Evolutionary conservation across 2,329 filamentous ascomycete species (phyloP).

Genomic region (Nigrospora oryzae): DNA sequence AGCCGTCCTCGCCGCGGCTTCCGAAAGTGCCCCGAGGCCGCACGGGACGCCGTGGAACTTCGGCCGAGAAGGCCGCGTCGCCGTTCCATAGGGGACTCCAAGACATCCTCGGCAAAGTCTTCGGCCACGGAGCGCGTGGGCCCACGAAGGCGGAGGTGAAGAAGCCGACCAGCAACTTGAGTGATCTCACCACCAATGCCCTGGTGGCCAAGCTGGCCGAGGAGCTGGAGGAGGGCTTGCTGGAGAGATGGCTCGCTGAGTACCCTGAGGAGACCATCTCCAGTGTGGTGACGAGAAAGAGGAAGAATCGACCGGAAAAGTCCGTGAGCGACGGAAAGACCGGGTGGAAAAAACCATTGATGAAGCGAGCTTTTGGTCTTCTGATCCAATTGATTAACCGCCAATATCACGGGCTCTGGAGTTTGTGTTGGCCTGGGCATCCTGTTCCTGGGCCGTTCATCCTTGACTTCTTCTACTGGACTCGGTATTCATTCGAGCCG

Average conservation of each 20-base stretch:
- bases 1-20: too few species aligned
- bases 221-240: slow-evolving; percentile 1
- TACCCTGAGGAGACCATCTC: slow-evolving; percentile 2
- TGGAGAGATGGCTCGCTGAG: slow-evolving; percentile 3
- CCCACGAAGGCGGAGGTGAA: background rate
- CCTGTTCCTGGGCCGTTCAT: too few species aligned
- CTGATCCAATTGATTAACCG: too few species aligned
- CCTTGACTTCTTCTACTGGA: too few species aligned
- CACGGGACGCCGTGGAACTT: background rate
- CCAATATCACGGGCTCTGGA: too few species aligned
- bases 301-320: too few species aligned
- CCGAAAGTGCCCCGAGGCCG: too few species aligned
- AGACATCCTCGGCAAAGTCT: slow-evolving; percentile 2
- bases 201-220: slow-evolving; percentile 1
- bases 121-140: slow-evolving; percentile 1
- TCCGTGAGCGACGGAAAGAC: background rate
- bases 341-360: slow-evolving; percentile 2
- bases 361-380: background rate
- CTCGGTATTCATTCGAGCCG: too few species aligned
- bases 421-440: too few species aligned
- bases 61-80: background rate
- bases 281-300: background rate
- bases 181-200: slow-evolving; percentile 1
- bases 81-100: slow-evolving; percentile 2
- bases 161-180: background rate